Percentiles rank a stretch among this genome's conserved stretches.
Evolutionary conservation across 305 asterid species (phyloP).

Genomic region (Fraxinus angustifolia): DNA sequence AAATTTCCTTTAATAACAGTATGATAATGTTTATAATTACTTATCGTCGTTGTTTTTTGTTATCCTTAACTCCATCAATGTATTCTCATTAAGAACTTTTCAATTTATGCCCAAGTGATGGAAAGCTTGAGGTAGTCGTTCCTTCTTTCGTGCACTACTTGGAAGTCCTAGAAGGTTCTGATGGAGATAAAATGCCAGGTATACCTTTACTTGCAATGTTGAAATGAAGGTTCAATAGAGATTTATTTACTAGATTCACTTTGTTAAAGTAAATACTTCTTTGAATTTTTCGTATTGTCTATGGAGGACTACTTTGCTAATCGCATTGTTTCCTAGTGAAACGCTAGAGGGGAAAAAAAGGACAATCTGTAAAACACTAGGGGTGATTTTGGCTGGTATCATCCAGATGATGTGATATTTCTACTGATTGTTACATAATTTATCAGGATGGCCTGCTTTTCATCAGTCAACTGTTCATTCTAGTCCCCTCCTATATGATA

Average conservation of each 20-base stretch:
- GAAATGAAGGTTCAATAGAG: slow-evolving; percentile 1
- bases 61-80: slow-evolving; percentile 3
- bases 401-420: slow-evolving; percentile 2
- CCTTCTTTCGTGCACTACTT: slow-evolving; percentile 97
- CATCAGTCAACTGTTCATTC: slow-evolving; percentile 98
- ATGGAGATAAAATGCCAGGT: slow-evolving; percentile 99
- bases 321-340: neutral
- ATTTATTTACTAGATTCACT: neutral
- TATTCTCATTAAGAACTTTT: slow-evolving; percentile 18
- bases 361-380: neutral
- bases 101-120: slow-evolving; percentile 57
- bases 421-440: slow-evolving; percentile 20
- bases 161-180: slow-evolving; percentile 98
- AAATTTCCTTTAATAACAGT: neutral
- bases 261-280: neutral
- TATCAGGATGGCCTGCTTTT: slow-evolving; percentile 96
- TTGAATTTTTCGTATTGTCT: neutral
- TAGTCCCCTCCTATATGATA: slow-evolving; percentile 86
- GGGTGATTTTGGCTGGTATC: neutral
- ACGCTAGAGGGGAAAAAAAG: neutral
- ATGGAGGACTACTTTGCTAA: neutral
- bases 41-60: neutral
- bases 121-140: slow-evolving; percentile 89
- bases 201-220: slow-evolving; percentile 12
- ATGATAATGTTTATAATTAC: neutral